Conservation (phyloP, 139 green algal species). For the Closterium sp. region DNA sequence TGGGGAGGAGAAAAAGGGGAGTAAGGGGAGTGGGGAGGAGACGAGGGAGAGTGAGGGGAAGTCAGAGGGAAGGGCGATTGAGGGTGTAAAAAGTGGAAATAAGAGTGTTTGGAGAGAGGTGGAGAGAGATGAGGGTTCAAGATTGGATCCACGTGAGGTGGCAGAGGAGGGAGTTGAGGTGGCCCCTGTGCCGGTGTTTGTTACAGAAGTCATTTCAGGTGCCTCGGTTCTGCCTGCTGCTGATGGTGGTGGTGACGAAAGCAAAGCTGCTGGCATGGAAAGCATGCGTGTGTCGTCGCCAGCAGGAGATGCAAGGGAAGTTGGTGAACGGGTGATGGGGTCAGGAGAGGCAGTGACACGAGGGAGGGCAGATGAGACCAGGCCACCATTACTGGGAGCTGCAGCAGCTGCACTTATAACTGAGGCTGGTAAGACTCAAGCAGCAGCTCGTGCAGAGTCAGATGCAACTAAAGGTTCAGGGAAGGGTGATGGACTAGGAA, state of each 20-base stretch:
- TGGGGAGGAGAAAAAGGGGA: background rate
- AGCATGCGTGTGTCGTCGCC: background rate
- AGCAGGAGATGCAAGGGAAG: background rate
- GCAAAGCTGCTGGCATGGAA: too few relatives aligned
- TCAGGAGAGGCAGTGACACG: background rate
- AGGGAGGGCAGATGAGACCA: background rate
- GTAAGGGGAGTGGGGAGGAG: background rate
- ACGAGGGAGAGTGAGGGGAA: background rate
- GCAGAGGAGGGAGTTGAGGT: background rate
- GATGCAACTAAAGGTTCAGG: background rate
- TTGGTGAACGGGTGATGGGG: background rate
- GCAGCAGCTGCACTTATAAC: background rate
- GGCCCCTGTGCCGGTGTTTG: background rate
- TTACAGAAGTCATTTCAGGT: background rate
- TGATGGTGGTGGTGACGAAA: background rate
- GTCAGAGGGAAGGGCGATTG: background rate
- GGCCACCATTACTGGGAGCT: background rate
- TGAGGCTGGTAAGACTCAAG: background rate
- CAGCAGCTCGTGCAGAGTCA: background rate
- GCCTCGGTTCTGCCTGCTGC: background rate
- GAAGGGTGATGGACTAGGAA: background rate
- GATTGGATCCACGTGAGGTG: background rate
- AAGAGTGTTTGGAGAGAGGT: background rate
- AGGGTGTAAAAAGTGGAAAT: background rate
- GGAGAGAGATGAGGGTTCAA: background rate